A percentile compares a stretch with the other conserved stretches of the same genome.
Evolutionary conservation across 768 basidiomycete species (phyloP).

Genomic region (Xerocomus spinulosus): DNA sequence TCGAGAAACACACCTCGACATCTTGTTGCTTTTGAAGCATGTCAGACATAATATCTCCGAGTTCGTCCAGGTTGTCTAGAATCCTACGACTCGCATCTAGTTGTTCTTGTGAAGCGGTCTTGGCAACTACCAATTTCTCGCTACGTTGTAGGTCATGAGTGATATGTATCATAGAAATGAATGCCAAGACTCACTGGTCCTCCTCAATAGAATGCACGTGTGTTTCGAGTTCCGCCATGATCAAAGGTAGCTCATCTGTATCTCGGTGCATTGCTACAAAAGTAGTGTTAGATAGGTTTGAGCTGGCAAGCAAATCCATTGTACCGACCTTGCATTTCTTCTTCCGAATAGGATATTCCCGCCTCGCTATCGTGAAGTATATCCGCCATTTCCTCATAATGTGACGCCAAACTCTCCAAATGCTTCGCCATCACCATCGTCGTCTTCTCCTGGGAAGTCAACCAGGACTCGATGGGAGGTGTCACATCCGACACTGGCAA

Average conservation of each 20-base stretch:
- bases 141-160: conserved; percentile 34
- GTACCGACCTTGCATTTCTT: conserved; percentile 59
- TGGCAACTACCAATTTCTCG: conserved; percentile 43
- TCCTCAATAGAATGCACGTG: conserved; percentile 48
- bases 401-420: conserved; percentile 64
- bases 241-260: conserved; percentile 69
- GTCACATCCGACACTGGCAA: conserved; percentile 39
- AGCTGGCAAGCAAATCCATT: background rate
- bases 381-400: conserved; percentile 73
- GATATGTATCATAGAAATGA: background rate
- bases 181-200: conserved; percentile 46
- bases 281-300: background rate
- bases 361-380: conserved; percentile 64
- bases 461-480: conserved; percentile 43
- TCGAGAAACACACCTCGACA: conserved; percentile 53
- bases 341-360: conserved; percentile 63
- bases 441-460: conserved; percentile 46
- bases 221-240: conserved; percentile 69
- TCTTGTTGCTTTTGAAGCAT: conserved; percentile 68
- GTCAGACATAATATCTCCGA: conserved; percentile 74
- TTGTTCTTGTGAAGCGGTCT: conserved; percentile 41
- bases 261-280: conserved; percentile 72
- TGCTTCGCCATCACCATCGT: conserved; percentile 67
- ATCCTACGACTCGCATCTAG: conserved; percentile 46
- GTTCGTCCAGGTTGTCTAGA: conserved; percentile 66